These are phyloP conservation scores for Planoprotostelium fungivorum DNA, from an alignment of 78 protist genomes.

Conservation along the genomic window DNA sequence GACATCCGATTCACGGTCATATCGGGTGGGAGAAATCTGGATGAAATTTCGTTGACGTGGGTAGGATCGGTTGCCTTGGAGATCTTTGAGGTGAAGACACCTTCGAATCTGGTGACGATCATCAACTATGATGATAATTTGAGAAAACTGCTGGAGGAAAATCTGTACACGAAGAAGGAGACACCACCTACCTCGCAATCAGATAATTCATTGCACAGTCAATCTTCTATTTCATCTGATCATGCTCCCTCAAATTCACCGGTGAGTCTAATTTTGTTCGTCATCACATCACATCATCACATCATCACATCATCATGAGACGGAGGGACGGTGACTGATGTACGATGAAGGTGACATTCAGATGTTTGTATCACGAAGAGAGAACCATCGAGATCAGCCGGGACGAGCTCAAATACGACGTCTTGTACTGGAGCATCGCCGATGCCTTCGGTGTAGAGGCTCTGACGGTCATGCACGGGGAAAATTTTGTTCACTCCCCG, in stretches of 20 bases:
- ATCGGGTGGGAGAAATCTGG: background rate
- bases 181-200: background rate
- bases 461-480: background rate
- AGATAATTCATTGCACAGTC: too few species aligned
- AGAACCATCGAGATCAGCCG: background rate
- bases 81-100: background rate
- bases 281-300: background rate
- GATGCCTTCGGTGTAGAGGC: background rate
- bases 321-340: background rate
- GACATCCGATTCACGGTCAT: background rate
- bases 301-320: background rate
- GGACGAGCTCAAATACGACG: background rate
- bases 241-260: too few species aligned
- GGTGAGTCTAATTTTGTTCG: too few species aligned
- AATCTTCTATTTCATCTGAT: too few species aligned
- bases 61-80: background rate
- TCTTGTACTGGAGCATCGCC: background rate
- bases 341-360: background rate
- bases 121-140: background rate
- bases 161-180: background rate
- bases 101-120: background rate
- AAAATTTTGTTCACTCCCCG: background rate
- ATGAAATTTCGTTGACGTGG: background rate
- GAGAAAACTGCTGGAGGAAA: background rate
- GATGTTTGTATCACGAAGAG: background rate